Evolutionary conservation across 2,329 filamentous ascomycete species (phyloP), one percentile per base, ranked within the genome.

Genomic region (Microsporum audouinii): DNA sequence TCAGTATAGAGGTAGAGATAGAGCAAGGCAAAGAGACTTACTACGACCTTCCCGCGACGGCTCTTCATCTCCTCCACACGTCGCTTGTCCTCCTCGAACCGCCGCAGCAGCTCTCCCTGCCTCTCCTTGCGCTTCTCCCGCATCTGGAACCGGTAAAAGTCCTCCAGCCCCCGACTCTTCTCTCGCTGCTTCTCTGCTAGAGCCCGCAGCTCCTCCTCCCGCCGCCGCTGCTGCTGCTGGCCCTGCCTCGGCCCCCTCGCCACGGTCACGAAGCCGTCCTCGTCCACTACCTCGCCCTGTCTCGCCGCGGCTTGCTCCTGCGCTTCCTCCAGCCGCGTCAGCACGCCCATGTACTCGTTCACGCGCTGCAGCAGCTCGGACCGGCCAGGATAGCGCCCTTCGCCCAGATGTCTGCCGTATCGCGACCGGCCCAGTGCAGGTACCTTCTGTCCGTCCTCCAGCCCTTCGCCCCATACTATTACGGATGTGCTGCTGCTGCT

Each of bases 201-300:
- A 51, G 79, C 80, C 69, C 85, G 82, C 14, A 85, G 84, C 68
- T 88, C 90, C 66, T 87, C 87, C 64, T 85, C 81, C 60, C 86
- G 82, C 1, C 88, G 17, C 17, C 17, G 17, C 91, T 12, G 23
- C 49, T 0, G 89, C 85, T n/a, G 87, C 88, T 5, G 80, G 17
- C 17, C 80, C 62, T 87, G 79, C 63, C 81, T 80, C 43, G 88
- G 88, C 31, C 91, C 91, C 60, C 88, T 82, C 1, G 86, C 88
- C 29, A 99, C 94, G 2, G 91, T 97, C 57, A 97, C 82, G 72
- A 99, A 99, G 1, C 94, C 94, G 73, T 99, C 94, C 70, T 90
- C 91, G 72, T 99, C 94, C 0, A 92, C 90, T 68, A 90, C 86
- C 66, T 88, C 87, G 63, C 89, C 84, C 63, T 87, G 77, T 60